Base-by-base conservation (phyloP, 345 rosid genomes). In the Aquilaria malaccensis region DNA sequence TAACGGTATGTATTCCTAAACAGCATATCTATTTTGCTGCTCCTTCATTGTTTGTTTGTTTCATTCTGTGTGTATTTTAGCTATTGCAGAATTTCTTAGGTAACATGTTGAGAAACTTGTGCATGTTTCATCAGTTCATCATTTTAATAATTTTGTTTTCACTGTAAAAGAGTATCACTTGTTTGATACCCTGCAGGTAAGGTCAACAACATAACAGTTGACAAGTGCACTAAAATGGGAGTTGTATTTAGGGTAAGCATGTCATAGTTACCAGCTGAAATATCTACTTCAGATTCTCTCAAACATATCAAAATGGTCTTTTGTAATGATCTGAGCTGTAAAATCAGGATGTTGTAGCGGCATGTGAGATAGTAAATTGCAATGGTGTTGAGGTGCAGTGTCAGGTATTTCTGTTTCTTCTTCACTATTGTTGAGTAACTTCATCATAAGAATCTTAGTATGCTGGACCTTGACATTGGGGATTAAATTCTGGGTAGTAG, bases 281-380 rank as follows among this genome's bases (percentile, higher is more conserved):
- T 48, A 52, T 51, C 13, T 62, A 7, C 54, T 56, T 30, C 55
- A 57, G 31, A 43, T 33, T 33, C 54, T 11, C 31, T 41, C 46
- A 62, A 50, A 48, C 50, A 54, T 56, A 11, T 57, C 10, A 6
- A 37, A 55, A 15, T 71, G 37, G 59, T 48, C 70, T 57, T 29
- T 56, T 65, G n/a, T 65, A 15, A 63, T 71, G 56, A 33, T 62
- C 29, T 67, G 62, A 50, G 54, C 59, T 55, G 62, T 48, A 60
- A 62, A 33, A 63, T 10, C 76, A 95, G 97, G 99, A 91, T 82
- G 96, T 95, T 41, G 99, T 95, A 66, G 96, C 99, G 76, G 99
- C 99, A 66, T 95, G 76, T 81, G 99, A 95, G 85, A 73, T 88
- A 73, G 99, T 91, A 50, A 95, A 95, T 65, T 86, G 96, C 86